These are phyloP conservation scores for Cutaneotrichosporon sp. DNA, from an alignment of 1,284 basidiomycete genomes.

Conservation along the genomic window DNA sequence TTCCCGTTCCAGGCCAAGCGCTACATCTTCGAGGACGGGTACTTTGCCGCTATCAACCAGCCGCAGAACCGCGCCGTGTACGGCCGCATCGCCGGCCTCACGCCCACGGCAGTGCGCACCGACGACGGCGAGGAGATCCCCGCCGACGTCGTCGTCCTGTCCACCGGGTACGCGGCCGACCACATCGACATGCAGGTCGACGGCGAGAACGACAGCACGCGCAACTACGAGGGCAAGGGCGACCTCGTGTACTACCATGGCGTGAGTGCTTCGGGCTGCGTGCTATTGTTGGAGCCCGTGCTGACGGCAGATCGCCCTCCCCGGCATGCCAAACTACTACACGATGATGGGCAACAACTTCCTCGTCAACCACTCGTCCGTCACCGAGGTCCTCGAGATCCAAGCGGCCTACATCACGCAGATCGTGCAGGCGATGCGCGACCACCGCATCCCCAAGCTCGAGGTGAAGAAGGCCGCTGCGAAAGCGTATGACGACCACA, in stretches of 20 bases:
- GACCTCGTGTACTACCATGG: constrained; percentile 23
- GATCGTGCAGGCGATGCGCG: constrained; percentile 22
- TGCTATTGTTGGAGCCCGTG: too few relatives aligned
- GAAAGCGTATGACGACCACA: constrained; percentile 20
- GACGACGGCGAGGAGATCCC: constrained; percentile 22
- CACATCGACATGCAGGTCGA: constrained; percentile 24
- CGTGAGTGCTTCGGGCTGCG: too few relatives aligned
- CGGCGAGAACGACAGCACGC: constrained; percentile 20
- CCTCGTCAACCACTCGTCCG: constrained; percentile 27
- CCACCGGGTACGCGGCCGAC: constrained; percentile 26
- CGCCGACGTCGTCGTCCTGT: constrained; percentile 25
- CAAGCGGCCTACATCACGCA: constrained; percentile 23
- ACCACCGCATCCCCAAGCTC: constrained; percentile 20
- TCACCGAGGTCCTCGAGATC: constrained; percentile 23
- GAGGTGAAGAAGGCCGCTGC: constrained; percentile 23
- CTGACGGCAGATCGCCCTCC: constrained; percentile 18
- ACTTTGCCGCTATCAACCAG: constrained; percentile 25
- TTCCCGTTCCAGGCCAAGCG: constrained; percentile 24
- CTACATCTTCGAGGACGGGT: constrained; percentile 27
- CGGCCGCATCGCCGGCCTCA: constrained; percentile 21
- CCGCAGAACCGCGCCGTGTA: constrained; percentile 19
- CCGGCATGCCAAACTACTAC: constrained; percentile 37
- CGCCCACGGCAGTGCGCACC: constrained; percentile 12
- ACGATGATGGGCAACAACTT: constrained; percentile 38
- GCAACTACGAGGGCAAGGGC: constrained; percentile 21